Percentiles rank a stretch among this genome's conserved stretches.
Conservation (phyloP, 1,284 basidiomycete species). For the Ceratobasidium sp. region DNA sequence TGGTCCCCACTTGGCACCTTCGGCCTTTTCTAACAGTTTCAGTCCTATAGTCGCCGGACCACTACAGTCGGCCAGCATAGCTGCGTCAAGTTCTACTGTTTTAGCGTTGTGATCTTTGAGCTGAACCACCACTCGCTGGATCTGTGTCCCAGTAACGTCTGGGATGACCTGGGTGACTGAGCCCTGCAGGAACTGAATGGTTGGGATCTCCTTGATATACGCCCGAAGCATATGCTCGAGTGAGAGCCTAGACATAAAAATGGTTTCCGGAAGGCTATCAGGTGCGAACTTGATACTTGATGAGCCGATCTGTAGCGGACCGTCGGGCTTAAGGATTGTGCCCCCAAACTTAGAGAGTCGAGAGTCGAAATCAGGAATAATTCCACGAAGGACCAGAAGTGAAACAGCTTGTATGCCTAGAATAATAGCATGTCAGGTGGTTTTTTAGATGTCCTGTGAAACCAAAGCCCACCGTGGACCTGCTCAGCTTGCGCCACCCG, state of each 20-base stretch:
- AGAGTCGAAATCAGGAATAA: conserved; percentile 19
- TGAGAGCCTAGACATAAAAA: conserved; percentile 29
- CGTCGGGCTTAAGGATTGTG: conserved; percentile 21
- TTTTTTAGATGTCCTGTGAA: background rate
- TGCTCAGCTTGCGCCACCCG: conserved; percentile 37
- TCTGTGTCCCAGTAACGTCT: conserved; percentile 4
- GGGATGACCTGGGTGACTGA: background rate
- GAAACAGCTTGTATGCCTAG: conserved; percentile 29
- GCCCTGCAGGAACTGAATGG: conserved; percentile 7
- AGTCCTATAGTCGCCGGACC: conserved; percentile 26
- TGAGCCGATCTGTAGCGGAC: conserved; percentile 15
- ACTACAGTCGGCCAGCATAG: conserved; percentile 35
- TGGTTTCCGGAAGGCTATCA: conserved; percentile 23
- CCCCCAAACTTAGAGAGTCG: conserved; percentile 10
- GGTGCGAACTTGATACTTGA: conserved; percentile 5
- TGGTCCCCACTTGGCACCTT: conserved; percentile 28
- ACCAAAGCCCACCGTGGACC: conserved; percentile 14
- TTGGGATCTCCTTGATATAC: conserved; percentile 21
- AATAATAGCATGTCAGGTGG: background rate
- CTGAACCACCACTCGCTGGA: conserved; percentile 18
- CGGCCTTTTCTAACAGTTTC: conserved; percentile 26
- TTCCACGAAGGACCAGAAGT: conserved; percentile 15
- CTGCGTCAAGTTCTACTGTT: conserved; percentile 11
- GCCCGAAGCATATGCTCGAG: conserved; percentile 27
- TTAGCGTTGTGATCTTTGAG: background rate